phyloP scores from a whole-genome alignment of 2,329 filamentous ascomycete species.

The Aspergillus sp. region DNA sequence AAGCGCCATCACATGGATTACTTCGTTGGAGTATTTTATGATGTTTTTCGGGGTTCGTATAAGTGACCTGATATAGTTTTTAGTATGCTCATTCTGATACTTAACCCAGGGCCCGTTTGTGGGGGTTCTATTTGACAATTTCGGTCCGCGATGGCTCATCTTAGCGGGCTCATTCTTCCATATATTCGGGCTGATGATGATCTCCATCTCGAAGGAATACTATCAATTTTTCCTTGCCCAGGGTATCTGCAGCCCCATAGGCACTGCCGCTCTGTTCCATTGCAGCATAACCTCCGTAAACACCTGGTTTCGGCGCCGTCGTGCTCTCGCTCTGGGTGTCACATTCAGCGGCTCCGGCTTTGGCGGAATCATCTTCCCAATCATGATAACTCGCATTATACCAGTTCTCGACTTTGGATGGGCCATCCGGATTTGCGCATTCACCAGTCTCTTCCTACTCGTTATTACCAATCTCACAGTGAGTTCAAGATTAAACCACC shows the following conservation, averaged over 20 bases:
- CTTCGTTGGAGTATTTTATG: conserved; percentile 14
- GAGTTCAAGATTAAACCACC: conserved; percentile 42
- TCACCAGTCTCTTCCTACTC: conserved; percentile 60
- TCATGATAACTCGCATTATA: conserved; percentile 58
- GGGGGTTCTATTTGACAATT: conserved; percentile 51
- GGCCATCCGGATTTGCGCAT: conserved; percentile 56
- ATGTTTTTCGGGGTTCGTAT: conserved; percentile 16
- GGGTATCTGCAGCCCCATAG: conserved; percentile 53
- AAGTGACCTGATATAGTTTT: background rate
- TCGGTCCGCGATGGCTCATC: conserved; percentile 58
- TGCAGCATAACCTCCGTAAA: conserved; percentile 36
- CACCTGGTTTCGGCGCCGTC: conserved; percentile 56
- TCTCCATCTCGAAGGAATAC: conserved; percentile 52
- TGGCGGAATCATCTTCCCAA: conserved; percentile 60
- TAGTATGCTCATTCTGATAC: background rate
- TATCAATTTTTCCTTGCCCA: conserved; percentile 58
- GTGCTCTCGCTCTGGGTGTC: conserved; percentile 56
- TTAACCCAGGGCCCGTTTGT: conserved; percentile 11
- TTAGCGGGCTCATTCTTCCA: conserved; percentile 53
- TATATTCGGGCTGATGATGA: conserved; percentile 60
- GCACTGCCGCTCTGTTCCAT: conserved; percentile 51
- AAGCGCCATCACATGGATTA: conserved; percentile 16
- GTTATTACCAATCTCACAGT: conserved; percentile 51
- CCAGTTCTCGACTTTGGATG: conserved; percentile 53
- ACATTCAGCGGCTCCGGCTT: conserved; percentile 54